phyloP scores from a whole-genome alignment of 2,329 filamentous ascomycete genomes.

The Pseudogymnoascus sp. region DNA sequence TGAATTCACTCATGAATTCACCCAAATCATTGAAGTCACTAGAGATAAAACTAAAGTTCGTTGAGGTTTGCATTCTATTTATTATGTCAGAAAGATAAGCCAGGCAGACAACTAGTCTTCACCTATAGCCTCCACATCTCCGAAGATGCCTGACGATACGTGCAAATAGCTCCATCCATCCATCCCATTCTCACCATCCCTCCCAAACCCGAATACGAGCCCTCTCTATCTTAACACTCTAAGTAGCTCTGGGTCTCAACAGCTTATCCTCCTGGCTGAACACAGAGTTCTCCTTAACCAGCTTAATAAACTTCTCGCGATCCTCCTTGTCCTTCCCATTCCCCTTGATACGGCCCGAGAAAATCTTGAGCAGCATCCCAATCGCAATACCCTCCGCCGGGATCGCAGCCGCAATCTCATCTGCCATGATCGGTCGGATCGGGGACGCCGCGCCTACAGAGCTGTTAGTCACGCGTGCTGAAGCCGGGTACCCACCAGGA shows the following conservation, averaged over 20 bases:
- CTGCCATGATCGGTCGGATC: conserved; percentile 28
- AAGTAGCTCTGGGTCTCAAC: conserved; percentile 23
- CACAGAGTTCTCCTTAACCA: conserved; percentile 48
- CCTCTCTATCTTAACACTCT: background rate
- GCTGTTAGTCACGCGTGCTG: background rate
- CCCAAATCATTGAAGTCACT: background rate
- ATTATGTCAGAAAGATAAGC: conserved; percentile 4
- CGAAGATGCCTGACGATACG: background rate
- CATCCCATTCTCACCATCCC: background rate
- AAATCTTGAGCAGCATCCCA: conserved; percentile 44
- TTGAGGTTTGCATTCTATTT: background rate
- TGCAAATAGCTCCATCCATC: background rate
- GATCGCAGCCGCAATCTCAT: conserved; percentile 47
- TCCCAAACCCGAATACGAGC: background rate
- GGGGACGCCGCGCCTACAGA: background rate
- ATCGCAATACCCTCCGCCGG: conserved; percentile 43
- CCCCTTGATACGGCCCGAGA: conserved; percentile 43
- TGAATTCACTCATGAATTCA: background rate
- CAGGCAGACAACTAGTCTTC: background rate
- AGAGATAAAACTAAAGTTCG: background rate
- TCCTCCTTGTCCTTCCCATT: conserved; percentile 43
- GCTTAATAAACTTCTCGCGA: conserved; percentile 47
- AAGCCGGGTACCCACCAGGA: background rate
- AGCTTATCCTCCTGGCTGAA: conserved; percentile 47
- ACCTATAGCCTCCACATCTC: background rate